Percentiles rank a stretch among this genome's conserved stretches.
Evolutionary conservation across 2,329 filamentous ascomycete genomes (phyloP).

Genomic region (Ophiostoma australiae): DNA sequence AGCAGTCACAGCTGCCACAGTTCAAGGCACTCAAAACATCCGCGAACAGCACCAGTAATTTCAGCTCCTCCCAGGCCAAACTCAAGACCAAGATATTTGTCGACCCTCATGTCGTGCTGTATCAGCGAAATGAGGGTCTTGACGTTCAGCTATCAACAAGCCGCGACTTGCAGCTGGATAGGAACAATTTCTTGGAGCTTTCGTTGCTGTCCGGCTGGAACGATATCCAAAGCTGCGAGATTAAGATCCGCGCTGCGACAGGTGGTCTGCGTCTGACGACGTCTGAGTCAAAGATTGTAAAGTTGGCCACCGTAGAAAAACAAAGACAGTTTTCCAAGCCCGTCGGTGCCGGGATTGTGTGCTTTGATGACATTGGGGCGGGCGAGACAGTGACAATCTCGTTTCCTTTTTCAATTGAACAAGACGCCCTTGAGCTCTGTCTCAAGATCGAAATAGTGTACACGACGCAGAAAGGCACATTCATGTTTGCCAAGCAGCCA

Average conservation of each 20-base stretch:
- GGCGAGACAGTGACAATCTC: constrained; percentile 52
- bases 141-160: constrained; percentile 63
- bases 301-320: constrained; percentile 22
- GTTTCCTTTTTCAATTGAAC: constrained; percentile 80
- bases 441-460: constrained; percentile 74
- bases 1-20: not conserved
- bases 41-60: not conserved
- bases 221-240: constrained; percentile 52
- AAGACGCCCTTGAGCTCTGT: constrained; percentile 64
- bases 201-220: constrained; percentile 72
- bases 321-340: constrained; percentile 39
- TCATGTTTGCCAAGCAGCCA: constrained; percentile 58
- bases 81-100: constrained; percentile 42
- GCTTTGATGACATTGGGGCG: constrained; percentile 44
- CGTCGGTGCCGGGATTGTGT: constrained; percentile 51
- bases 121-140: constrained; percentile 64
- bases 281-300: constrained; percentile 51
- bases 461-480: constrained; percentile 59
- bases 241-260: constrained; percentile 60
- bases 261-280: constrained; percentile 61
- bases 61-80: not conserved
- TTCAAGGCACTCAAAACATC: not conserved
- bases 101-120: constrained; percentile 63
- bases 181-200: constrained; percentile 71
- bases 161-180: constrained; percentile 71